These are phyloP conservation scores for Ophiostoma perfectum DNA, from an alignment of 2,329 filamentous ascomycete species.

Conservation along the genomic window DNA sequence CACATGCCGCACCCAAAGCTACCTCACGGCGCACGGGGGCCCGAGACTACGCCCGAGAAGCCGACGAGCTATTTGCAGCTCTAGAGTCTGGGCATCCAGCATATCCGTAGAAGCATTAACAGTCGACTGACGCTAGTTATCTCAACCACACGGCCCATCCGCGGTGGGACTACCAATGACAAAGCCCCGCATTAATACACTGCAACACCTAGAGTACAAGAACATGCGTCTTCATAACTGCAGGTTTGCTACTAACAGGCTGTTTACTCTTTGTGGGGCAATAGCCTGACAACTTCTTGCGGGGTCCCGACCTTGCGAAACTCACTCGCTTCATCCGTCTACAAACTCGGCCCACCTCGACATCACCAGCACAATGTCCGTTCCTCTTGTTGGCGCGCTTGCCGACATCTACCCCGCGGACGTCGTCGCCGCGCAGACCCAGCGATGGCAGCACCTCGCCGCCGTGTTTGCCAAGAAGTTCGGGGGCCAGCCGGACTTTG, in stretches of 20 bases:
- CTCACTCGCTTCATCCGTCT: background rate
- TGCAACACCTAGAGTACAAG: background rate
- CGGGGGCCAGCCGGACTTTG: constrained; percentile 66
- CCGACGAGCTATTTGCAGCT: background rate
- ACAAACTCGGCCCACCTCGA: background rate
- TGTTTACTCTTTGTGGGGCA: background rate
- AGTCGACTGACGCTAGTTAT: too few relatives aligned
- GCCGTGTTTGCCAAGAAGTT: constrained; percentile 65
- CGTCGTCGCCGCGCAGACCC: constrained; percentile 59
- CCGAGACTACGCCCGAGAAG: constrained; percentile 10
- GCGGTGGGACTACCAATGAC: background rate
- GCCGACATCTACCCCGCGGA: constrained; percentile 78
- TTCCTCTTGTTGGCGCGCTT: constrained; percentile 70
- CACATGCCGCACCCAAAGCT: background rate
- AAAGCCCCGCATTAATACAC: background rate
- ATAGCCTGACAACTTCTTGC: background rate
- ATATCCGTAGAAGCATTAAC: too few relatives aligned
- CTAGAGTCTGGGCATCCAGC: too few relatives aligned
- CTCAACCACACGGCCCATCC: background rate
- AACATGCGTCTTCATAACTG: background rate
- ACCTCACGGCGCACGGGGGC: background rate
- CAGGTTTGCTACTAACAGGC: background rate
- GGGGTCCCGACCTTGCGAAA: background rate
- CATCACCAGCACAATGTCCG: constrained; percentile 43
- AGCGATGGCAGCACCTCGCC: constrained; percentile 71